Evolutionary conservation across 495 filamentous ascomycete genomes (phyloP).

Genomic region (Penicillium bialowiezense): DNA sequence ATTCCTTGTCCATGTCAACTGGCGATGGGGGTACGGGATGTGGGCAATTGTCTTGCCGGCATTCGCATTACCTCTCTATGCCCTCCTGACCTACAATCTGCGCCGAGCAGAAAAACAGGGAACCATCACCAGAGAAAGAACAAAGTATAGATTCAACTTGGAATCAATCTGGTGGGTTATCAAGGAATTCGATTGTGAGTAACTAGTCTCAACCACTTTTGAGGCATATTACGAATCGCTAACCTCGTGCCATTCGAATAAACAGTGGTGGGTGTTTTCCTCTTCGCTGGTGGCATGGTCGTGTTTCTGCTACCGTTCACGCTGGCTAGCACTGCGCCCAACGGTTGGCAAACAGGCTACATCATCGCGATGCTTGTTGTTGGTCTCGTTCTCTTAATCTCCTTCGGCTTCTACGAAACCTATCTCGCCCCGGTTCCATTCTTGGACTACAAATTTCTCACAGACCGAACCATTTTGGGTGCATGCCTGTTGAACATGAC

Average conservation of each 20-base stretch:
- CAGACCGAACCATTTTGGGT: constrained; percentile 58
- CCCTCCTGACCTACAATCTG: constrained; percentile 33
- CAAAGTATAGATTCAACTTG: not conserved
- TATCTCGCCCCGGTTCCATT: constrained; percentile 49
- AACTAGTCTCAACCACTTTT: no score
- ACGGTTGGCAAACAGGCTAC: constrained; percentile 42
- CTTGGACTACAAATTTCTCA: constrained; percentile 53
- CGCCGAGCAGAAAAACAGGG: constrained; percentile 8
- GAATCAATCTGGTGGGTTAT: constrained; percentile 3
- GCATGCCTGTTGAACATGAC: constrained; percentile 50
- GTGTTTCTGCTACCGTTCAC: constrained; percentile 58
- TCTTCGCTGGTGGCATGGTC: constrained; percentile 50
- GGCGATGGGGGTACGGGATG: constrained; percentile 56
- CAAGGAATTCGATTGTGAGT: constrained; percentile 13
- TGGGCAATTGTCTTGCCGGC: constrained; percentile 54
- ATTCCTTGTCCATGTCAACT: constrained; percentile 44
- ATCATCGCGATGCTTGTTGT: constrained; percentile 54
- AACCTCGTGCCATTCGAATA: no score
- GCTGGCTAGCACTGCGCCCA: constrained; percentile 35
- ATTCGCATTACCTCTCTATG: constrained; percentile 45
- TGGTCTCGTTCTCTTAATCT: constrained; percentile 49
- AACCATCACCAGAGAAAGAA: not conserved
- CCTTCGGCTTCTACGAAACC: constrained; percentile 54
- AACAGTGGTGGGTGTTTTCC: constrained; percentile 43
- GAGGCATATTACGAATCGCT: no score